phyloP scores from a whole-genome alignment of 2,329 filamentous ascomycete species.

The Nigrospora osmanthi region DNA sequence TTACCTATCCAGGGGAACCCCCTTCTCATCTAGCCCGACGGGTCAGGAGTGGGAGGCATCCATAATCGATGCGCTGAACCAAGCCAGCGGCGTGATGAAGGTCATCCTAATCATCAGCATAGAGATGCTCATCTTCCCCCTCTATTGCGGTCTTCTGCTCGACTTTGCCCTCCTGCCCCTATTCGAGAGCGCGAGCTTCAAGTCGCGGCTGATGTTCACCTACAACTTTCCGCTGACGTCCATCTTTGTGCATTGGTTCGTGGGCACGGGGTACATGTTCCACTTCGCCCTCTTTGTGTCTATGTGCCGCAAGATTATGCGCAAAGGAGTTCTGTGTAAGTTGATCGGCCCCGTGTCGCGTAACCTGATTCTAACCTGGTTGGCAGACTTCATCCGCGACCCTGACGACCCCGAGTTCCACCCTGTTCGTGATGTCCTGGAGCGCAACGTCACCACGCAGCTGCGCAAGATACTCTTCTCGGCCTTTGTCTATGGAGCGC shows the following conservation, averaged over 20 bases:
- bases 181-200: constrained; percentile 73
- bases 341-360: constrained; percentile 11
- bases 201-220: constrained; percentile 72
- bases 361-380: neutral
- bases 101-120: constrained; percentile 98
- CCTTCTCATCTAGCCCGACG: constrained; percentile 52
- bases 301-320: constrained; percentile 98
- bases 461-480: constrained; percentile 95
- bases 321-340: constrained; percentile 85
- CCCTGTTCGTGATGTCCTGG: constrained; percentile 90
- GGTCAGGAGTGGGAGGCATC: constrained; percentile 64
- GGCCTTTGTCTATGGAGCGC: constrained; percentile 85
- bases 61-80: constrained; percentile 75
- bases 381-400: constrained; percentile 84
- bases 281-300: constrained; percentile 97
- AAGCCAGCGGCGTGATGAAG: constrained; percentile 95
- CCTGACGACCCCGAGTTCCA: constrained; percentile 98
- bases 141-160: constrained; percentile 89
- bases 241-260: constrained; percentile 96
- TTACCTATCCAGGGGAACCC: constrained; percentile 68
- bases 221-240: constrained; percentile 76
- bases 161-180: constrained; percentile 84
- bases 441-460: constrained; percentile 86
- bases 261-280: constrained; percentile 99
- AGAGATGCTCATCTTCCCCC: constrained; percentile 94